Evolutionary conservation across 1,284 basidiomycete species (phyloP).

Genomic region (Cutaneotrichosporon sp.): DNA sequence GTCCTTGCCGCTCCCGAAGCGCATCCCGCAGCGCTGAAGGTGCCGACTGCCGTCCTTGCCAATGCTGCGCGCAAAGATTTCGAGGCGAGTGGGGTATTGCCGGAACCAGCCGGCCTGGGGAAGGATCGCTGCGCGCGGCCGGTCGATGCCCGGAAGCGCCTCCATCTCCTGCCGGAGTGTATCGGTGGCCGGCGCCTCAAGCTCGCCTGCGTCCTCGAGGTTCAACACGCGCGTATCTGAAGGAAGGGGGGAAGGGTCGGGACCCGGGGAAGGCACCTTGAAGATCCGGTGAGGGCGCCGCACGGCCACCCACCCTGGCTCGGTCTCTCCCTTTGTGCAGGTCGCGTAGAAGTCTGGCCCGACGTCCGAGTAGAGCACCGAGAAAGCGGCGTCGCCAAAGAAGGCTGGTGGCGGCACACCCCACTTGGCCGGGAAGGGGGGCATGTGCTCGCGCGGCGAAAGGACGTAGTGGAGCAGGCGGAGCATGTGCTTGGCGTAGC

Average conservation of each 20-base stretch:
- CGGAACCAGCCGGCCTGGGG: constrained; percentile 16
- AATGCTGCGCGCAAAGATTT: constrained; percentile 1
- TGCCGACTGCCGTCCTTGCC: not conserved
- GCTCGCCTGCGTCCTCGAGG: not conserved
- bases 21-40: not conserved
- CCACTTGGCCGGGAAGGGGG: constrained; percentile 32
- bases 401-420: constrained; percentile 25
- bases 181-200: constrained; percentile 2
- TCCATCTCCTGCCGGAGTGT: not conserved
- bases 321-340: constrained; percentile 21
- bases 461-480: constrained; percentile 39
- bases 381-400: constrained; percentile 26
- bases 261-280: not conserved
- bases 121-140: constrained; percentile 9
- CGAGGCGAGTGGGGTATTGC: constrained; percentile 4
- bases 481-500: constrained; percentile 41
- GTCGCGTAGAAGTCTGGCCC: constrained; percentile 37
- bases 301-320: constrained; percentile 12
- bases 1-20: constrained; percentile 4
- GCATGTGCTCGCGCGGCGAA: constrained; percentile 19
- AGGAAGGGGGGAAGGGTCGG: not conserved
- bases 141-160: not conserved
- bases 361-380: constrained; percentile 41
- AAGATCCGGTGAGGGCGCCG: not conserved
- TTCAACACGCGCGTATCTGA: not conserved